phyloP scores from a whole-genome alignment of 306 rosid species.

The Inga oerstediana region DNA sequence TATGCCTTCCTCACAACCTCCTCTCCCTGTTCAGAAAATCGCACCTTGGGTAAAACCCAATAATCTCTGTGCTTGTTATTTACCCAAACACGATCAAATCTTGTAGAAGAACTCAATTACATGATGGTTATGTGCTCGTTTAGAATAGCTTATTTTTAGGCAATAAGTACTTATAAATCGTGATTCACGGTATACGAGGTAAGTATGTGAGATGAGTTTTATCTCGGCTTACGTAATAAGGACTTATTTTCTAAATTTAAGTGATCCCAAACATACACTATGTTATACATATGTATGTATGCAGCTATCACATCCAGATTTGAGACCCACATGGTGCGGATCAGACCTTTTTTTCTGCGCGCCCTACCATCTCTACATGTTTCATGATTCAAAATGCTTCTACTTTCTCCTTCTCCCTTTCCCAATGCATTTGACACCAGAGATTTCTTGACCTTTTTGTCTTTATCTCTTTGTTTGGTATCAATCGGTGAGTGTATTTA shows the following conservation, averaged over 20 bases:
- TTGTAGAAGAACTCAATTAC: no score
- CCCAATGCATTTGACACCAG: conserved; percentile 2
- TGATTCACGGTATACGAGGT: no score
- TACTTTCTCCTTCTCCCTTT: not conserved
- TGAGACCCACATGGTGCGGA: not conserved
- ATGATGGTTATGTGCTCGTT: no score
- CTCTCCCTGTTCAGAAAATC: not conserved
- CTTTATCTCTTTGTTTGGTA: conserved; percentile 12
- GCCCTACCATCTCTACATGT: not conserved
- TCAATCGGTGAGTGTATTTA: conserved; percentile 1
- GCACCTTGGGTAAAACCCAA: not conserved
- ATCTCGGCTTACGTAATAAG: no score
- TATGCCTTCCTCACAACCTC: conserved; percentile 20
- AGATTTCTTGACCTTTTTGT: conserved; percentile 21
- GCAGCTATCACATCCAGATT: conserved; percentile 2
- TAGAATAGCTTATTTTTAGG: no score
- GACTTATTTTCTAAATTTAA: no score
- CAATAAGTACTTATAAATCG: no score
- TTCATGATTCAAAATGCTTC: conserved; percentile 20
- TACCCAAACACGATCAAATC: no score
- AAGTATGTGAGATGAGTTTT: no score
- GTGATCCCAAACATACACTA: no score
- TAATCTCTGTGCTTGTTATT: not conserved
- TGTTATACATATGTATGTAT: not conserved
- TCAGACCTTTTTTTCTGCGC: not conserved